These are phyloP conservation scores for Filosporella fistucella DNA, from an alignment of 495 filamentous ascomycete genomes.

Conservation along the genomic window DNA sequence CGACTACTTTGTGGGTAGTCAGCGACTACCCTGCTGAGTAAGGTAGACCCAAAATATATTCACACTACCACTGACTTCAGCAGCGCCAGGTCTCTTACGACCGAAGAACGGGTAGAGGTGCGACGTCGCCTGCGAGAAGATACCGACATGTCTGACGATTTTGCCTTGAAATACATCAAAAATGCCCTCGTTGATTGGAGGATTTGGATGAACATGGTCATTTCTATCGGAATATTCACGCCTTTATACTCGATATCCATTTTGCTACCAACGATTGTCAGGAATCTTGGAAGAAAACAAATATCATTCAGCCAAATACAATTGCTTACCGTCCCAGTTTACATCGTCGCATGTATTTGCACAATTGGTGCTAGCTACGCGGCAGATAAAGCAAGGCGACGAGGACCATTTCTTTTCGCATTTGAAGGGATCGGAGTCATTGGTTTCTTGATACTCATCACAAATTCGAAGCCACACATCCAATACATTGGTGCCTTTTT, in stretches of 20 bases:
- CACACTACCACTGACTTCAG: background rate
- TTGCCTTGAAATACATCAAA: conserved; percentile 65
- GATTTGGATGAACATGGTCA: conserved; percentile 46
- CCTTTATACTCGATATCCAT: conserved; percentile 65
- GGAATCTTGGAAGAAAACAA: conserved; percentile 57
- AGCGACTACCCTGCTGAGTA: conserved; percentile 53
- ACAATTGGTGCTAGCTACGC: conserved; percentile 47
- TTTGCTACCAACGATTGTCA: conserved; percentile 66
- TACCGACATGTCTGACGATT: conserved; percentile 65
- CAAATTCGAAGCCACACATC: conserved; percentile 48
- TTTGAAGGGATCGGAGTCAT: conserved; percentile 43
- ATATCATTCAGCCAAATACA: conserved; percentile 58
- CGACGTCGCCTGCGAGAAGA: conserved; percentile 46
- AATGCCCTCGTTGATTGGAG: conserved; percentile 62
- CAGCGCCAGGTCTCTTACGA: conserved; percentile 45
- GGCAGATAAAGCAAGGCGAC: conserved; percentile 47
- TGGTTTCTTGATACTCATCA: conserved; percentile 63
- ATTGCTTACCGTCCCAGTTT: conserved; percentile 63
- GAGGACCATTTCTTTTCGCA: conserved; percentile 52
- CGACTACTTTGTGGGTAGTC: conserved; percentile 44
- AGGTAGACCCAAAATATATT: conserved; percentile 14
- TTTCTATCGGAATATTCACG: conserved; percentile 43
- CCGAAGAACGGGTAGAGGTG: conserved; percentile 44
- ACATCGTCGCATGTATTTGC: conserved; percentile 53
- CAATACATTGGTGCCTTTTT: conserved; percentile 72